phyloP scores from a whole-genome alignment of 257 asterid species.

The Phtheirospermum japonicum region DNA sequence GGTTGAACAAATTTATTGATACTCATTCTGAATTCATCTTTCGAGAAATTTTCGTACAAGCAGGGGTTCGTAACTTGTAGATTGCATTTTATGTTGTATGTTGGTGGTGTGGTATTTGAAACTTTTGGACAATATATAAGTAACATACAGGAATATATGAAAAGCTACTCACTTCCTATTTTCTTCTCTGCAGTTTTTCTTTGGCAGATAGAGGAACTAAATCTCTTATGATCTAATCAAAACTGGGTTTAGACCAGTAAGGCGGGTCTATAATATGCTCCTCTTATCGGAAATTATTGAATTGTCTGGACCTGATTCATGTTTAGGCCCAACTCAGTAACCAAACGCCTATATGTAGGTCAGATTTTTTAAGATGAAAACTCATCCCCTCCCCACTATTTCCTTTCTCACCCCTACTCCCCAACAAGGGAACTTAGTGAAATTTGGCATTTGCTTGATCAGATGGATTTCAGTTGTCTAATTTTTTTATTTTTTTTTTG shows the following conservation, averaged over 20 bases:
- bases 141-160: slow-evolving; percentile 13
- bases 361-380: slow-evolving; percentile 30
- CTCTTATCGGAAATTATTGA: slow-evolving; percentile 36
- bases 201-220: slow-evolving; percentile 40
- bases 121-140: slow-evolving; percentile 1
- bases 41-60: background rate
- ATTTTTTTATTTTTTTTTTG: too few species aligned
- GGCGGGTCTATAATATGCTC: slow-evolving; percentile 41
- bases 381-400: slow-evolving; percentile 24
- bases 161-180: slow-evolving; percentile 32
- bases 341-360: slow-evolving; percentile 37
- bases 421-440: too few species aligned
- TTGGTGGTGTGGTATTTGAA: slow-evolving; percentile 17
- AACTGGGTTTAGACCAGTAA: slow-evolving; percentile 38
- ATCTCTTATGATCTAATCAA: slow-evolving; percentile 30
- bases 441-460: too few species aligned
- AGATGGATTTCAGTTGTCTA: slow-evolving; percentile 18
- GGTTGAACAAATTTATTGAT: too few species aligned
- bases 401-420: slow-evolving; percentile 1
- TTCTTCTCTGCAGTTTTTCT: slow-evolving; percentile 38
- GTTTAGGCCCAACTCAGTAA: slow-evolving; percentile 29
- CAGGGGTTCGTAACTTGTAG: too few species aligned
- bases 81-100: background rate
- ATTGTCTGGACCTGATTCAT: slow-evolving; percentile 33
- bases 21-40: background rate